Evolutionary conservation across 2,329 filamentous ascomycete species (phyloP), one percentile per base, ranked within the genome.

Genomic region (Penicillium sp.): DNA sequence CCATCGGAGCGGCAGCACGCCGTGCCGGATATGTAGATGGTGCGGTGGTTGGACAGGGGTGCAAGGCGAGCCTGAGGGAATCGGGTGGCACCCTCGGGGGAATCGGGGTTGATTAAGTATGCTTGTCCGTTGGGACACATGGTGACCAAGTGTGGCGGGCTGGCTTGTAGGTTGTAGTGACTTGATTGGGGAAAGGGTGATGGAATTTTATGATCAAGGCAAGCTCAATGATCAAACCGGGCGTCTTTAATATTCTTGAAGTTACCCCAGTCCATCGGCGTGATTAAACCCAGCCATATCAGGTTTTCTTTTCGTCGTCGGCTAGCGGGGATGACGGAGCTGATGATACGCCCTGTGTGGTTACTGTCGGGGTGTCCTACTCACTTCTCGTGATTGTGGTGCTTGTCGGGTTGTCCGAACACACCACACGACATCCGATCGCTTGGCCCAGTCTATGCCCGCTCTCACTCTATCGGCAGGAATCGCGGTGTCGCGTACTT

Each of bases 11-110:
- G 64, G 10, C 70, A 63, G 49, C 69, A 71, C 2, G 76, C 72
- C 3, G 69, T 78, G 29, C 75, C 76, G 1, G 75, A 76, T 10
- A 78, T 50, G 64, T 77, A 77, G 25, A 78, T 72, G 27, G 74
- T 77, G 34, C 69, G 67, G 56, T 75, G 66, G 3, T 67, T 49
- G 10, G 64, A 59, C 6, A 65, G 53, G 1, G 72, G 69, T 2
- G 69, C 68, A 34, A 75, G 56, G n/a, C 75, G 72, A 1, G 75
- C 75, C 31, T 77, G 72, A 3, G 73, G 67, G 47, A 72, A 77
- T 45, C 62, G 54, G 9, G 68, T 73, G 4, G 62, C 45, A 2
- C 67, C 66, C 15, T 65, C 59, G 7, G 65, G 62, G 15, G 59
- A 64, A 41, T 67, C 58, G 15, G 73, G 71, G 52, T 73, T 67